These are phyloP conservation scores for Cruciata laevipes DNA, from an alignment of 257 asterid species.

Conservation along the genomic window DNA sequence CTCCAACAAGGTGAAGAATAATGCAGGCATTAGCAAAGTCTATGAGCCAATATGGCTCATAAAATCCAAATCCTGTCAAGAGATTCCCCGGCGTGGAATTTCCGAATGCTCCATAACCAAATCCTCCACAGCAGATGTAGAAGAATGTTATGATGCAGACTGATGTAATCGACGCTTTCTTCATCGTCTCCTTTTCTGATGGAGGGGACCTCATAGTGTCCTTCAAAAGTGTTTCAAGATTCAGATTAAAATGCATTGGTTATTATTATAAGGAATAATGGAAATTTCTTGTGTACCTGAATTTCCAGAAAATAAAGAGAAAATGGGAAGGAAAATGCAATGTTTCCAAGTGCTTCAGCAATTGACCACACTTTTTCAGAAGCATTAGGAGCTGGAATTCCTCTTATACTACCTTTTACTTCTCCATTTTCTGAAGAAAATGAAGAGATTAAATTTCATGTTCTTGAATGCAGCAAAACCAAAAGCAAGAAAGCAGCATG, in stretches of 20 bases:
- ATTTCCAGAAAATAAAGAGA: slow-evolving; percentile 49
- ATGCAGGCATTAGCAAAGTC: slow-evolving; percentile 85
- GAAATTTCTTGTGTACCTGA: slow-evolving; percentile 58
- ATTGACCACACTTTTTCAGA: slow-evolving; percentile 49
- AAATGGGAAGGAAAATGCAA: slow-evolving; percentile 74
- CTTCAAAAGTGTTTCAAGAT: slow-evolving; percentile 27
- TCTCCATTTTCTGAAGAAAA: slow-evolving; percentile 48
- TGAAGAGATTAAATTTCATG: neutral
- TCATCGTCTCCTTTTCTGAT: slow-evolving; percentile 61
- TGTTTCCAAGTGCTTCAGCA: slow-evolving; percentile 65
- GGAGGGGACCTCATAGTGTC: slow-evolving; percentile 65
- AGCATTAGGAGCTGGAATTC: slow-evolving; percentile 37
- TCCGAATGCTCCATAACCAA: slow-evolving; percentile 93
- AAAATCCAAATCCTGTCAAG: slow-evolving; percentile 79
- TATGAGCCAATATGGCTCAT: slow-evolving; percentile 76
- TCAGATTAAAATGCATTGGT: neutral
- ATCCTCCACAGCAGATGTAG: slow-evolving; percentile 82
- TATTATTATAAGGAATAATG: no score
- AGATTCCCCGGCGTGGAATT: slow-evolving; percentile 76
- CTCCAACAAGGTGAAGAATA: slow-evolving; percentile 69
- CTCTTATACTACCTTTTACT: slow-evolving; percentile 49
- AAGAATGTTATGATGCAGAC: slow-evolving; percentile 51
- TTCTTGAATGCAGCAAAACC: neutral
- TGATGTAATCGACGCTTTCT: slow-evolving; percentile 52
- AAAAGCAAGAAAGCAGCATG: neutral